Evolutionary conservation across 345 rosid species (phyloP).

Genomic region (Syzygium oleosum): DNA sequence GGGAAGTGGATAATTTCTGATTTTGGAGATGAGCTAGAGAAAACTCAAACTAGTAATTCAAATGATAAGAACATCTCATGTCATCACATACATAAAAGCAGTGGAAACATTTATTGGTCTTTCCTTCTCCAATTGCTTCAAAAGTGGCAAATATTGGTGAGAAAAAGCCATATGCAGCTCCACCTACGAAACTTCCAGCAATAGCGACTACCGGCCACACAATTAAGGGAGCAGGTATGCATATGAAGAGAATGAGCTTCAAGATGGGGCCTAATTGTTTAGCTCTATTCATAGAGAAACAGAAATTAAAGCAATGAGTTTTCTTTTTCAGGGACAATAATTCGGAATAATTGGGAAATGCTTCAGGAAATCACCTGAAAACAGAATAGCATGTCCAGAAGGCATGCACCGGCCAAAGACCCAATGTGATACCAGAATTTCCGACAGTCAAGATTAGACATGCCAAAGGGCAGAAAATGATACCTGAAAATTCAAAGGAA

Average conservation of each 20-base stretch:
- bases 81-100: constrained; percentile 62
- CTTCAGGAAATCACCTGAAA: constrained; percentile 40
- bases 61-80: neutral
- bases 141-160: constrained; percentile 92
- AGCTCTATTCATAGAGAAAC: constrained; percentile 42
- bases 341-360: neutral
- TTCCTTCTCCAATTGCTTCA: constrained; percentile 90
- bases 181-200: constrained; percentile 58
- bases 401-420: constrained; percentile 54
- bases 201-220: constrained; percentile 55
- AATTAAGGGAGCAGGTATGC: constrained; percentile 43
- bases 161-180: constrained; percentile 63
- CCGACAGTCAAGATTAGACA: constrained; percentile 66
- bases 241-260: constrained; percentile 67
- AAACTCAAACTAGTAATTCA: neutral
- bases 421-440: constrained; percentile 59
- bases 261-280: constrained; percentile 61
- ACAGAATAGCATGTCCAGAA: constrained; percentile 65
- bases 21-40: neutral
- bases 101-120: constrained; percentile 44
- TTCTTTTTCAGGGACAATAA: neutral
- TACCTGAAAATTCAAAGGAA: constrained; percentile 35
- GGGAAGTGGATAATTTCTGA: neutral
- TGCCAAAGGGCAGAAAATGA: constrained; percentile 55
- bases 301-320: neutral